Evolutionary conservation across 306 rosid genomes (phyloP), one percentile per base, ranked within the genome.

Genomic region (Ormosia emarginata): DNA sequence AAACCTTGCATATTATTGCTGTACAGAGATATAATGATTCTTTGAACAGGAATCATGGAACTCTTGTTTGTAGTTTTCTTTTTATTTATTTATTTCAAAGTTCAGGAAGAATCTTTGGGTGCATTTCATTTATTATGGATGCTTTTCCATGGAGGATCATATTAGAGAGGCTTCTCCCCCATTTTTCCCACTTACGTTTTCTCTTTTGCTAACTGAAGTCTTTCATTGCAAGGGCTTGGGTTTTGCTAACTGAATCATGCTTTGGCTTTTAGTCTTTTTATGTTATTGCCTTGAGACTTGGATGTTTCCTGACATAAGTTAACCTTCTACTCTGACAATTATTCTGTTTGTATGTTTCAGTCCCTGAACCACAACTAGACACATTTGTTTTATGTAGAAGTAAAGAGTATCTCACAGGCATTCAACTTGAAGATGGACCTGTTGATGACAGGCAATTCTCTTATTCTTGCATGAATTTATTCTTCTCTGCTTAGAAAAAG

Each of bases 301-400:
- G 67, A 14, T 34, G 37, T 58, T 52, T 43, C 40, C 39, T 6
- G 39, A 34, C 62, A 68, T 14, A 71, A 67, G 32, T 18, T 30
- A 71, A 62, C 65, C 7, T 8, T 75, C 14, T 34, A 24, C 36
- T 15, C 11, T 57, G 64, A 67, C 68, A 65, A 8, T 6, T 68
- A 7, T 40, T 71, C 57, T 57, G 69, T 77, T 61, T 81, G 64
- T 24, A 24, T 40, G 61, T 83, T 83, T 66, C 92, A 95, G 97
- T 90, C 77, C 93, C 95, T 56, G 92, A 88, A 87, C 94, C 97
- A 1, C 86, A 84, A 43, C 83, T 91, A 75, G 98, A 95, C 79
- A 83, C 89, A 33, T 95, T 93, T 83, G 95, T 95, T 36, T 95
- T 95, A 32, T 95, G 99, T 87, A 90, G 90, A 88, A 92, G 98